Evolutionary conservation across 257 asterid species (phyloP), one percentile per base, ranked within the genome.

Genomic region (Anisodus tanguticus): DNA sequence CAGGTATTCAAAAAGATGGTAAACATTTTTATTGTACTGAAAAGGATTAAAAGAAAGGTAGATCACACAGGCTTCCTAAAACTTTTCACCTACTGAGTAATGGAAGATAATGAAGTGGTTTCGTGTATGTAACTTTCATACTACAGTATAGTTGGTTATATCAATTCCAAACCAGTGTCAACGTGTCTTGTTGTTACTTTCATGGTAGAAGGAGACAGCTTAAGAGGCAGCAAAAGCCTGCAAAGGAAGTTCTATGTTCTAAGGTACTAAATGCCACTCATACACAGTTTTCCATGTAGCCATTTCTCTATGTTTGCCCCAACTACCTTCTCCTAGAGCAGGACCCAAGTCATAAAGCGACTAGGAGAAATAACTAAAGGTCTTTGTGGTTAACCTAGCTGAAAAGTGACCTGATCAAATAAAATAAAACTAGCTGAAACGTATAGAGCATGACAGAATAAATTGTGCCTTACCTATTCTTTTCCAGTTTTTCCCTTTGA

Each of bases 401-500:
- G 82, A 69, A 69, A 39, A 13, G 54, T 39, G 15, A n/a, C 64
- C 64, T 57, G 19, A n/a, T 60, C 35, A 9, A 60, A n/a, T 13
- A 60, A 17, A 3, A 59, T 6, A 17, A 59, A 59, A 6, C 22
- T 13, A 68, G 77, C 77, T 68, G 53, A 77, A 49, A 77, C 2
- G 31, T 53, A 77, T 26, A 77, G 11, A 77, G 22, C 47, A 26
- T 4, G 81, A 53, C 5, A 43, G 54, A 15, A 51, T 12, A 22
- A 60, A 71, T 19, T 41, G 57, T 19, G 53, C 1, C 87, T 85
- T 81, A 91, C 98, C 97, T 87, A 93, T 93, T 85, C 54, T 89
- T 84, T 93, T 93, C 98, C 98, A 94, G 64, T 90, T 91, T 85
- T 84, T 92, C n/a, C 92, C 98, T 1, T 89, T 87, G 90, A 88